Evolutionary conservation across 768 basidiomycete genomes (phyloP).

Genomic region (Trametes cinnabarina): DNA sequence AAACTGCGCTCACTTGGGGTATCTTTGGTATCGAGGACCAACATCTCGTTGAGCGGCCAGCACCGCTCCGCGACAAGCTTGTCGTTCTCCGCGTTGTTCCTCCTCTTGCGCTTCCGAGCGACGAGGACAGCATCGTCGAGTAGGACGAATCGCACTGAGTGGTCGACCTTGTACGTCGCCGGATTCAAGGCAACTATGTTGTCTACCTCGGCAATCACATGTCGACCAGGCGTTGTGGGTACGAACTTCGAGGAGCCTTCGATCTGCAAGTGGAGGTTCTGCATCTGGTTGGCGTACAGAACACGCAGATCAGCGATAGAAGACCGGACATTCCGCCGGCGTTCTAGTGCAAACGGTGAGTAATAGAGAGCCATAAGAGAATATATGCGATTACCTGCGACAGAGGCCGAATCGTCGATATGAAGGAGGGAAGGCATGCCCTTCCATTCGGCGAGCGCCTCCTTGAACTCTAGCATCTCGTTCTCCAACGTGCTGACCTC

Average conservation of each 20-base stretch:
- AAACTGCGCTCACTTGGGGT: constrained; percentile 63
- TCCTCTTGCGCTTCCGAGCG: constrained; percentile 68
- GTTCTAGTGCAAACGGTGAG: constrained; percentile 33
- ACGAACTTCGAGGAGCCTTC: constrained; percentile 96
- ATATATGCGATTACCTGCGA: constrained; percentile 40
- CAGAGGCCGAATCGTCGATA: constrained; percentile 77
- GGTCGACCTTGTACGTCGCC: constrained; percentile 91
- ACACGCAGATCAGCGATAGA: constrained; percentile 95
- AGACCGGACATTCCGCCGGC: constrained; percentile 69
- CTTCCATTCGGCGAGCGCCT: constrained; percentile 92
- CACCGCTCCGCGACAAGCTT: constrained; percentile 91
- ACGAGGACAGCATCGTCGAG: constrained; percentile 91
- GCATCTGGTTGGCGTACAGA: constrained; percentile 94
- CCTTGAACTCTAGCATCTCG: constrained; percentile 96
- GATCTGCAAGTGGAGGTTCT: constrained; percentile 81
- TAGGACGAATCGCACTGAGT: constrained; percentile 84
- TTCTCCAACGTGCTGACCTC: constrained; percentile 96
- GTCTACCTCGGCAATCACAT: constrained; percentile 84
- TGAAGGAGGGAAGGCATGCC: constrained; percentile 91
- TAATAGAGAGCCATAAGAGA: neutral
- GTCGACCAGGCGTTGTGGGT: constrained; percentile 86
- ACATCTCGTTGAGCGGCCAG: constrained; percentile 91
- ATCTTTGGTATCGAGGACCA: constrained; percentile 96
- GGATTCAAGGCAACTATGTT: constrained; percentile 83
- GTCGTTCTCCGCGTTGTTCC: constrained; percentile 56